Evolutionary conservation across 2,329 filamentous ascomycete species (phyloP).

Genomic region (Verticillium klebahnii): DNA sequence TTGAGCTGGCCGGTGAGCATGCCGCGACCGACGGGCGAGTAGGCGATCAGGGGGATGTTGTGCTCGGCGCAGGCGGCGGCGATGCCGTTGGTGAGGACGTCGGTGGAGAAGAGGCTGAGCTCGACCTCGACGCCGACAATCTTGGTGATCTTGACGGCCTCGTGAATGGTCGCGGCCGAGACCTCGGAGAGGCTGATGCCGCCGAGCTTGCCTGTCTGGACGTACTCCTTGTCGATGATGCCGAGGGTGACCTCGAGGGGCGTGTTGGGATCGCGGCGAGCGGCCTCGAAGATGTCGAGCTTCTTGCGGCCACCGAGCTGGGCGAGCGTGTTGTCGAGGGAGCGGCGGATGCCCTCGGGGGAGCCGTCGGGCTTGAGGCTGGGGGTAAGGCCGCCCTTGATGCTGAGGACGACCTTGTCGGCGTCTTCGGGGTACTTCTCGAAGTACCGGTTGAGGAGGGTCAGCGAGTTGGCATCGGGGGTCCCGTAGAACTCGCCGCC

Average conservation of each 20-base stretch:
- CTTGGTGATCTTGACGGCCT: slow-evolving; percentile 37
- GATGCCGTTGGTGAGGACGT: slow-evolving; percentile 46
- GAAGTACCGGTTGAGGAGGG: slow-evolving; percentile 59
- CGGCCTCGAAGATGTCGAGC: slow-evolving; percentile 57
- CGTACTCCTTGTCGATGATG: slow-evolving; percentile 41
- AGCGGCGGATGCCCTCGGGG: slow-evolving; percentile 48
- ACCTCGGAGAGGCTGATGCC: slow-evolving; percentile 49
- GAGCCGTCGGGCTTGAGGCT: slow-evolving; percentile 42
- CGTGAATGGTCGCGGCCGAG: slow-evolving; percentile 41
- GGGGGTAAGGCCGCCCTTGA: slow-evolving; percentile 52
- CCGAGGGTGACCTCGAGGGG: slow-evolving; percentile 39
- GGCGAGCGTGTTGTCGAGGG: slow-evolving; percentile 51
- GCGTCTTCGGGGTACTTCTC: slow-evolving; percentile 59
- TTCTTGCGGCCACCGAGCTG: slow-evolving; percentile 51
- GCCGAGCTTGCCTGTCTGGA: slow-evolving; percentile 47
- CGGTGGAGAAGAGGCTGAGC: slow-evolving; percentile 43
- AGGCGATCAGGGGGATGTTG: slow-evolving; percentile 65
- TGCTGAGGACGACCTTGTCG: slow-evolving; percentile 53
- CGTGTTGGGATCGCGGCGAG: slow-evolving; percentile 48
- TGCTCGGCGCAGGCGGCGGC: slow-evolving; percentile 55
- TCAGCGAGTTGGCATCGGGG: slow-evolving; percentile 52
- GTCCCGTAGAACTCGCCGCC: slow-evolving; percentile 62
- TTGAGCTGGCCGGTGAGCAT: slow-evolving; percentile 51
- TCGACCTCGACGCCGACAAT: slow-evolving; percentile 50
- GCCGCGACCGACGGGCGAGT: slow-evolving; percentile 63